Evolutionary conservation across 2,329 filamentous ascomycete genomes (phyloP).

Genomic region (Lasiodiplodia sp.): DNA sequence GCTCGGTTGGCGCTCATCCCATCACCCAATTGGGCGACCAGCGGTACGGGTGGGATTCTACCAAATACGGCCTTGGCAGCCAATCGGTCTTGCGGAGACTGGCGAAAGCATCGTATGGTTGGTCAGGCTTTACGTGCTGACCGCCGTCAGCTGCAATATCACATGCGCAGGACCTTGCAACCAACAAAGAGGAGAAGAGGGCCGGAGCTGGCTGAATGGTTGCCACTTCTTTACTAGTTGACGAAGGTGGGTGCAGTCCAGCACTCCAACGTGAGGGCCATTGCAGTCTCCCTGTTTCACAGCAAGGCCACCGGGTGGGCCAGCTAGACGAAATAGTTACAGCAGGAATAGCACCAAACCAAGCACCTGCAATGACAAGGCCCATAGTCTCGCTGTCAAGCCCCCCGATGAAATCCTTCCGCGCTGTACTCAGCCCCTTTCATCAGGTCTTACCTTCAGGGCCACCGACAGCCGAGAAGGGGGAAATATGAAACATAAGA

Average conservation of each 20-base stretch:
- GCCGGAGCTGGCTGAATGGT: not conserved
- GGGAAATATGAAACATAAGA: not conserved
- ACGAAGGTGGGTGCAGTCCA: not conserved
- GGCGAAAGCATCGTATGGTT: not conserved
- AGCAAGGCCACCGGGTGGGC: not conserved
- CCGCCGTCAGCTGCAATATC: not conserved
- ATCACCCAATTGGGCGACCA: not conserved
- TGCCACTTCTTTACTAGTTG: not conserved
- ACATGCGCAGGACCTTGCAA: not conserved
- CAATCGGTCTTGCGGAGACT: not conserved
- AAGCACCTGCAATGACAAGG: not conserved
- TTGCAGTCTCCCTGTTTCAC: not conserved
- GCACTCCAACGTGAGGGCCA: not conserved
- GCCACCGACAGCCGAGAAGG: not conserved
- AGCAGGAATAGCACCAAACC: not conserved
- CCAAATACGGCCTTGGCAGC: not conserved
- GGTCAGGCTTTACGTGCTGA: not conserved
- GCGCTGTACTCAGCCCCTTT: not conserved
- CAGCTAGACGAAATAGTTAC: not conserved
- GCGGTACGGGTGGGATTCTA: not conserved
- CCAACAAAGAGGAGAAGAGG: not conserved
- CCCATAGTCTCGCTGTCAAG: not conserved
- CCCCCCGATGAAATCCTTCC: not conserved
- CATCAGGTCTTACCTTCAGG: not conserved
- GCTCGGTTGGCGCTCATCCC: not conserved